Percentiles rank a stretch among this genome's conserved stretches.
Conservation (phyloP, 108 stramenopile species). For the Pseudonitzschia delicatissima region DNA sequence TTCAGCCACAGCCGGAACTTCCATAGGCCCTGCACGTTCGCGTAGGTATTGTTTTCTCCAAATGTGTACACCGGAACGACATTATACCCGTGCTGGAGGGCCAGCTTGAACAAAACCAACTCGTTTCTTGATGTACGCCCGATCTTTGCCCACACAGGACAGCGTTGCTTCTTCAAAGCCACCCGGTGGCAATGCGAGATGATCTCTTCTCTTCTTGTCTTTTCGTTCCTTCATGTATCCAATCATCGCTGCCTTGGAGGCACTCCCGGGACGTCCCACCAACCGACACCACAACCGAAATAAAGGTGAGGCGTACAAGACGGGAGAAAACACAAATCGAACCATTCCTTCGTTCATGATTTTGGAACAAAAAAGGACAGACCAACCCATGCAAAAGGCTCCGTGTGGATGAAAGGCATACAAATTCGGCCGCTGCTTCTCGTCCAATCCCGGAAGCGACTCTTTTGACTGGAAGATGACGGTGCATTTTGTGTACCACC, state of each 20-base stretch:
- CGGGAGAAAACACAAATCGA: conserved; percentile 59
- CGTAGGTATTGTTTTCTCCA: conserved; percentile 51
- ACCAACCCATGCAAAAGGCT: conserved; percentile 58
- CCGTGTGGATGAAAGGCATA: conserved; percentile 65
- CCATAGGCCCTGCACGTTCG: conserved; percentile 54
- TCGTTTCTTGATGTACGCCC: conserved; percentile 58
- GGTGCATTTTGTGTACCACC: conserved; percentile 30
- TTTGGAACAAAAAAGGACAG: conserved; percentile 30
- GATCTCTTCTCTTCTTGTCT: neutral
- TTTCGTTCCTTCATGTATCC: conserved; percentile 8
- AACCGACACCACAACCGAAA: conserved; percentile 49
- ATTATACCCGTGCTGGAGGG: conserved; percentile 50
- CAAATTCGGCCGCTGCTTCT: conserved; percentile 31
- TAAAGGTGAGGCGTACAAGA: conserved; percentile 47
- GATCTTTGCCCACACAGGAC: conserved; percentile 33
- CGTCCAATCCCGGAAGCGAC: conserved; percentile 16
- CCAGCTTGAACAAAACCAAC: conserved; percentile 63
- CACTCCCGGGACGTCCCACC: conserved; percentile 47
- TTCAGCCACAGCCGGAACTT: conserved; percentile 31
- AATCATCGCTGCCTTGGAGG: conserved; percentile 26
- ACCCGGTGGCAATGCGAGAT: conserved; percentile 60
- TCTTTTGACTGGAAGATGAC: conserved; percentile 37
- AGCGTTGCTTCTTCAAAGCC: conserved; percentile 80
- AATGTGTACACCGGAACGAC: conserved; percentile 67
- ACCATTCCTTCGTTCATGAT: conserved; percentile 19